A percentile compares a stretch with the other conserved stretches of the same genome.
These are phyloP conservation scores for Hygrophorus pudorinus DNA, from an alignment of 768 basidiomycete species.

Conservation along the genomic window DNA sequence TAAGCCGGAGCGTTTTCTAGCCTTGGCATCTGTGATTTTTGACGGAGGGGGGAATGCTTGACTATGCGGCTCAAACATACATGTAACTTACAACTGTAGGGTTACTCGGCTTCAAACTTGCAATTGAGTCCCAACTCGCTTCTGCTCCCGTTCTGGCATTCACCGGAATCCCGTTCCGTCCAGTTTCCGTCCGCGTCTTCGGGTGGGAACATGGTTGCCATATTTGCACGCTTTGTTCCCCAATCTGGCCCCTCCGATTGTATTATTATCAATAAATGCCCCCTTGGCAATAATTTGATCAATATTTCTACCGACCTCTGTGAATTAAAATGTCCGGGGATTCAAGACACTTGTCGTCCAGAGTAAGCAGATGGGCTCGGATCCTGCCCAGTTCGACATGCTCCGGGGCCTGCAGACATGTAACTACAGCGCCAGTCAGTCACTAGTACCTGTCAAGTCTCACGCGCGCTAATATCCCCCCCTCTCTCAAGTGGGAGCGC, in stretches of 20 bases:
- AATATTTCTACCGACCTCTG: too few species aligned
- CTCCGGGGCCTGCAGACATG: slow-evolving; percentile 14
- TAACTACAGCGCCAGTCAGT: slow-evolving; percentile 18
- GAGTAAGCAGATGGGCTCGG: background rate
- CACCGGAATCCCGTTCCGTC: background rate
- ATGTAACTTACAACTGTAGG: too few species aligned
- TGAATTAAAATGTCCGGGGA: too few species aligned
- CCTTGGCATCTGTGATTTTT: slow-evolving; percentile 21
- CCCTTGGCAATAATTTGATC: too few species aligned
- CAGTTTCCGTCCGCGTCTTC: too few species aligned
- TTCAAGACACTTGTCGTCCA: background rate
- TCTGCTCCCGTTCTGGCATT: too few species aligned
- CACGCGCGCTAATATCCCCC: background rate
- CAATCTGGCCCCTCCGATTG: background rate
- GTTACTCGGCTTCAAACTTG: too few species aligned
- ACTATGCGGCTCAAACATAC: slow-evolving; percentile 64
- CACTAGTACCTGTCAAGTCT: background rate
- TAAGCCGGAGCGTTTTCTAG: slow-evolving; percentile 70
- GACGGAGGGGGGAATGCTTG: slow-evolving; percentile 52
- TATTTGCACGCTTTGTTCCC: background rate
- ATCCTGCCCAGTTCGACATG: background rate
- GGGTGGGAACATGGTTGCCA: too few species aligned
- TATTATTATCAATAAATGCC: background rate
- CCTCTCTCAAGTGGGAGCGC: slow-evolving; percentile 13
- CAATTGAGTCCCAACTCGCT: too few species aligned